Evolutionary conservation across 345 rosid genomes (phyloP), one percentile per base, ranked within the genome.

Genomic region (Populus pruinosa): DNA sequence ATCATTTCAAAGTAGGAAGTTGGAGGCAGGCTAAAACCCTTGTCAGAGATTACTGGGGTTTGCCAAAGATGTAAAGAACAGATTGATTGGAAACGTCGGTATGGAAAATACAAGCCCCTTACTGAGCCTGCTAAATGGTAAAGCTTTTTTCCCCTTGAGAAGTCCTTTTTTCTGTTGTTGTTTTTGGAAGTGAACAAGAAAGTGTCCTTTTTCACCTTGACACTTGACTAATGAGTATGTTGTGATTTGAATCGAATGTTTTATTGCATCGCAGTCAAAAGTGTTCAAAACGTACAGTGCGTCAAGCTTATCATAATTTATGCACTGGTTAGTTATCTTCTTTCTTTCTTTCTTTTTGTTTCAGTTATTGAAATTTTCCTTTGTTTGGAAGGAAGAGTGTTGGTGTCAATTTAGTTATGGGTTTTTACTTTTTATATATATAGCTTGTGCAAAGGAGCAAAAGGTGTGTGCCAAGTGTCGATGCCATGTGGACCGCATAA

Each of bases 391-490:
- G 33, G 11, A 29, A 9, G 8, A 17, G 31, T 38, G 21, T 29
- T 43, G 67, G 12, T 36, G 5, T 61, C 17, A 1, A 44, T 72
- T 35, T 70, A 43, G 56, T 6, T 31, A 12, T 49, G n/a, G 39
- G 47, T 5, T 43, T 55, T 27, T 73, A 21, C 6, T 69, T 44
- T 81, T 16, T 47, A 47, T 44, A 47, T 47, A 13, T 47, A 7
- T 82, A 95, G 99, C 89, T 72, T 96, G 99, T 86, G 99, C 99
- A 0, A 96, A 92, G 93, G 99, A 93, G 82, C 92, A 90, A 69
- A 84, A 88, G 17, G 94, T 96, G 13, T 92, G 97, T 68, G 97
- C 98, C 1, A 96, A 96, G 92, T 93, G 99, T 80, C 75, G 94
- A 61, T 87, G 89, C 78, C 78, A 68, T 20, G 92, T 83, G 66